These are phyloP conservation scores for Tetradesmus lagerheimii DNA, from an alignment of 139 green algal species.

Conservation along the genomic window DNA sequence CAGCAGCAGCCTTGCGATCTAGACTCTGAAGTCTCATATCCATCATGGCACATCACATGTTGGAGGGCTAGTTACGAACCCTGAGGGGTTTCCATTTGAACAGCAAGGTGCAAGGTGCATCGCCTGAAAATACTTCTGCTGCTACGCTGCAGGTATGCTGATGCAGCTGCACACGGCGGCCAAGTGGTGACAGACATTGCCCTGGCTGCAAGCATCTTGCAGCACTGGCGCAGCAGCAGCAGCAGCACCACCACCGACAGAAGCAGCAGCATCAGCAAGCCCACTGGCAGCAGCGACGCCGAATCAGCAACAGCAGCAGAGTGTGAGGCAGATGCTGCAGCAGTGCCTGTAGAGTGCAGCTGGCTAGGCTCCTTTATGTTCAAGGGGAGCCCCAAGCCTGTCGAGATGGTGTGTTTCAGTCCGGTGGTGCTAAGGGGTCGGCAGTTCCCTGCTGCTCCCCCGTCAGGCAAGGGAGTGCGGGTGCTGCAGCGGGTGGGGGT, in stretches of 20 bases:
- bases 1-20: too few species aligned
- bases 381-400: constrained; percentile 20
- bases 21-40: too few species aligned
- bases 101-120: neutral
- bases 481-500: constrained; percentile 42
- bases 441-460: neutral
- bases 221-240: constrained; percentile 16
- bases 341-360: neutral
- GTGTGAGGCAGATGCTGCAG: neutral
- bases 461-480: constrained; percentile 25
- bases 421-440: neutral
- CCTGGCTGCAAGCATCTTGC: neutral
- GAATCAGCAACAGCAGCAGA: neutral
- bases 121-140: neutral
- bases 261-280: neutral
- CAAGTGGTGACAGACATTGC: constrained; percentile 18
- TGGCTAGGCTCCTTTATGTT: constrained; percentile 37
- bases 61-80: too few species aligned
- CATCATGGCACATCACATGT: too few species aligned
- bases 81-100: too few species aligned
- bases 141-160: constrained; percentile 1
- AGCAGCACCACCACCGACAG: neutral
- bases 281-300: too few species aligned
- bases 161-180: constrained; percentile 41
- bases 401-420: constrained; percentile 32